Evolutionary conservation across 1,139 yeast genomes (phyloP).

Genomic region (Debaryomyces psychrophilus): DNA sequence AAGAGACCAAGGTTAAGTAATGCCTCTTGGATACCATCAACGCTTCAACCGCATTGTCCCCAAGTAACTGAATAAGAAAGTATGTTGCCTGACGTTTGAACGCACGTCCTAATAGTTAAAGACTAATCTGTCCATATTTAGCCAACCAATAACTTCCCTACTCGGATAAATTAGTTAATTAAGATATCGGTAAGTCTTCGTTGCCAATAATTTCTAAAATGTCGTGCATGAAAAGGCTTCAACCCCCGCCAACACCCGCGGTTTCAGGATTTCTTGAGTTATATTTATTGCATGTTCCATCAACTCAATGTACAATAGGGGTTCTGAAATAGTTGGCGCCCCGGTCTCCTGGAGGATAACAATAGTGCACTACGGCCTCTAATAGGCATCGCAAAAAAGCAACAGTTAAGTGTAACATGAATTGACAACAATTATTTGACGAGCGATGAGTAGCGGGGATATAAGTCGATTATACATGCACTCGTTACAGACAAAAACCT

Average conservation of each 20-base stretch:
- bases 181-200: no score
- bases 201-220: background rate
- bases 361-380: no score
- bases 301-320: background rate
- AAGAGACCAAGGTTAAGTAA: no score
- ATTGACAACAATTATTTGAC: background rate
- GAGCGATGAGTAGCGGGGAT: background rate
- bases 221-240: background rate
- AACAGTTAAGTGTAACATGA: background rate
- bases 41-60: no score
- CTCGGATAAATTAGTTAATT: slow-evolving; percentile 3
- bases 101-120: no score
- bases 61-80: no score
- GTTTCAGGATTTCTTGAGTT: background rate
- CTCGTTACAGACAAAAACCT: no score
- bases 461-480: no score
- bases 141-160: background rate
- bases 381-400: background rate
- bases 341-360: background rate
- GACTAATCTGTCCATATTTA: background rate
- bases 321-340: background rate
- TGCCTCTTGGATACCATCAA: no score
- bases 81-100: no score
- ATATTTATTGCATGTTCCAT: background rate
- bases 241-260: no score